Evolutionary conservation across 177 flowering plant genomes (phyloP), one percentile per base, ranked within the genome.

Genomic region (Vitis hybrid): DNA sequence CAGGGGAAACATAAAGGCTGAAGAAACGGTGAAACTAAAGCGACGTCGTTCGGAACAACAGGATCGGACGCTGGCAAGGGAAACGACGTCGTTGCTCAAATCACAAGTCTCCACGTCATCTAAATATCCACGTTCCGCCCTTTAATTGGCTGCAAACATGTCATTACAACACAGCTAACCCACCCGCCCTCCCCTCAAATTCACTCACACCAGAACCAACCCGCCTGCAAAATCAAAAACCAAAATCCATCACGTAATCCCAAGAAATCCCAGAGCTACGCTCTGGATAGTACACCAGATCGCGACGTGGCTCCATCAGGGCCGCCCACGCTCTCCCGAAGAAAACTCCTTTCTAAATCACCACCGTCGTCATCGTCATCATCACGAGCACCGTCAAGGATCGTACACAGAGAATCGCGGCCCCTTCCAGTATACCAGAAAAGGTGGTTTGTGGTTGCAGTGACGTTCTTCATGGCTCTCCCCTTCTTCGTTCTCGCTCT

Each of bases 301-400:
- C 55, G 62, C 66, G 70, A 78, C 90, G 97, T 94, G 98, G 98
- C 98, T 85, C 69, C 97, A n/a, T 76, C 96, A 56, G 83, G 82
- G 56, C 76, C 70, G 11, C 75, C 67, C 63, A 51, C 77, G 62
- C 77, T 87, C 50, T 75, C 81, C 55, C 78, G 91, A 52, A 81
- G 98, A 70, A 90, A 82, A 68, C 48, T 79, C 35, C 32, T 80
- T 9, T 72, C 80, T 3, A 57, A 73, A 3, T 52, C 71, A 3
- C 49, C 87, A 4, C 32, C 80, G 3, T 40, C 85, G 15, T 13
- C 77, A 48, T 19, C 82, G 4, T 24, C 82, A 7, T 50, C 82
- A 15, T 10, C 74, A 6, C 32, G 70, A 68, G 49, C 78, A 50
- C 74, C 82, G 10, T 79, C 83, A 6, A 83, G 88, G 50, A 82